Conservation (phyloP, 2,329 filamentous ascomycete species). For the Fusarium lateritium region DNA sequence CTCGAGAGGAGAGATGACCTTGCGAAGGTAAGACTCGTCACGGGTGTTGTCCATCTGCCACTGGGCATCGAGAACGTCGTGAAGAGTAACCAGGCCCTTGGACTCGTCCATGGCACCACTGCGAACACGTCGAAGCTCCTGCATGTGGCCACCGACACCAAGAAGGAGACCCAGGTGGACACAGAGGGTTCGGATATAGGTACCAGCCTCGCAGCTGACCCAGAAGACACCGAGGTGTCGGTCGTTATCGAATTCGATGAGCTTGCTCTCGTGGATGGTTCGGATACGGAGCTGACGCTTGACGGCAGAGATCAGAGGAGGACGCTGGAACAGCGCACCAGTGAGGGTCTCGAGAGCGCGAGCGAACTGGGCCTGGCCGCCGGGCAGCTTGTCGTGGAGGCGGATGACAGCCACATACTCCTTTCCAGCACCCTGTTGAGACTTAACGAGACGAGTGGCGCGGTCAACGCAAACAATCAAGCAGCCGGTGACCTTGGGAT, state of each 20-base stretch:
- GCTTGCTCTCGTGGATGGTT: conserved; percentile 97
- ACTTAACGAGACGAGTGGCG: conserved; percentile 97
- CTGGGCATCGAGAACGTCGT: conserved; percentile 90
- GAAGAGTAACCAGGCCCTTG: conserved; percentile 90
- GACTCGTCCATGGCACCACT: conserved; percentile 96
- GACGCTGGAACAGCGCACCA: conserved; percentile 91
- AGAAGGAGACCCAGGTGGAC: conserved; percentile 86
- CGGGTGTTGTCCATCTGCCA: conserved; percentile 96
- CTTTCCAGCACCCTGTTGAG: conserved; percentile 98
- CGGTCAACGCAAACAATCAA: conserved; percentile 96
- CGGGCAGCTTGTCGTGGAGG: conserved; percentile 94
- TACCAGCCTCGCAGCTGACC: conserved; percentile 98
- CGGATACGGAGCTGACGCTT: conserved; percentile 99
- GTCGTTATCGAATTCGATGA: conserved; percentile 98
- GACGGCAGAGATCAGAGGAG: conserved; percentile 96
- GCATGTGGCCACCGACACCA: conserved; percentile 96
- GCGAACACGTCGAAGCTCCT: conserved; percentile 94
- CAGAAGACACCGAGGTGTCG: conserved; percentile 98
- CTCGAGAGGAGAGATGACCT: conserved; percentile 93
- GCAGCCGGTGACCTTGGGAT: conserved; percentile 97
- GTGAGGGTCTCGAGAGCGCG: conserved; percentile 96
- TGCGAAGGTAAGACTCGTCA: conserved; percentile 92
- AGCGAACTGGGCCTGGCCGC: conserved; percentile 92
- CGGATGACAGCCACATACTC: conserved; percentile 98
- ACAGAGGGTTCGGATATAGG: conserved; percentile 98